Evolutionary conservation across 2,329 filamentous ascomycete genomes (phyloP).

Genomic region (Passalora sequoiae): DNA sequence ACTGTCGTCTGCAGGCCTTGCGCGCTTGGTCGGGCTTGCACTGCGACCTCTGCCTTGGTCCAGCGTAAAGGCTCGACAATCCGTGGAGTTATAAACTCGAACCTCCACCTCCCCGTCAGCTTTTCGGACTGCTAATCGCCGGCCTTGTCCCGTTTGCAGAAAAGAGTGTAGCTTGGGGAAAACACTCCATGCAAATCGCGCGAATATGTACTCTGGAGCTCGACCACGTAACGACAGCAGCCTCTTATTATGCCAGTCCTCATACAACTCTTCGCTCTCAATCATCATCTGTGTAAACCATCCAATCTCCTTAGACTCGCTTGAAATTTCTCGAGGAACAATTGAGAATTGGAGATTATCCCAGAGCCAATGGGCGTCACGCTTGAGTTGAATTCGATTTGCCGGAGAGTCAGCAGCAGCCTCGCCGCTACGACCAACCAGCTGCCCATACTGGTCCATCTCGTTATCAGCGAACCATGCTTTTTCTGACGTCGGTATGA

Average conservation of each 20-base stretch:
- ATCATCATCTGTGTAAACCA: background rate
- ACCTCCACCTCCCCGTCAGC: background rate
- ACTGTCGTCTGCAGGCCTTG: too few species aligned
- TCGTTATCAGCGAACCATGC: conserved; percentile 23
- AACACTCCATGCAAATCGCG: conserved; percentile 14
- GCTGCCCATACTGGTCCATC: conserved; percentile 20
- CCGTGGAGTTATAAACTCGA: background rate
- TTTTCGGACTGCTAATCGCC: background rate
- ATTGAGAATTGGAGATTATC: conserved; percentile 20
- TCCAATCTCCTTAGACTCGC: conserved; percentile 3
- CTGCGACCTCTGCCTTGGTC: background rate
- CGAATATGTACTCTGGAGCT: conserved; percentile 10
- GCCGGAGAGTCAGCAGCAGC: conserved; percentile 14
- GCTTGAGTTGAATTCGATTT: conserved; percentile 22
- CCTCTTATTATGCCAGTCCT: conserved; percentile 9
- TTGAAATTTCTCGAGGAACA: conserved; percentile 15
- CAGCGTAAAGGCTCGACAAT: background rate
- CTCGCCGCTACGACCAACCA: conserved; percentile 7
- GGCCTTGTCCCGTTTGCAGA: conserved; percentile 4
- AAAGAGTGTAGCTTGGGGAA: conserved; percentile 30
- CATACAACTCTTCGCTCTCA: conserved; percentile 7
- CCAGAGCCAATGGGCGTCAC: conserved; percentile 22
- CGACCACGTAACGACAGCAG: conserved; percentile 21
- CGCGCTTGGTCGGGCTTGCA: background rate
- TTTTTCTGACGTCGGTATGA: conserved; percentile 20